phyloP scores from a whole-genome alignment of 345 rosid species.

The Erodium maritimum region DNA sequence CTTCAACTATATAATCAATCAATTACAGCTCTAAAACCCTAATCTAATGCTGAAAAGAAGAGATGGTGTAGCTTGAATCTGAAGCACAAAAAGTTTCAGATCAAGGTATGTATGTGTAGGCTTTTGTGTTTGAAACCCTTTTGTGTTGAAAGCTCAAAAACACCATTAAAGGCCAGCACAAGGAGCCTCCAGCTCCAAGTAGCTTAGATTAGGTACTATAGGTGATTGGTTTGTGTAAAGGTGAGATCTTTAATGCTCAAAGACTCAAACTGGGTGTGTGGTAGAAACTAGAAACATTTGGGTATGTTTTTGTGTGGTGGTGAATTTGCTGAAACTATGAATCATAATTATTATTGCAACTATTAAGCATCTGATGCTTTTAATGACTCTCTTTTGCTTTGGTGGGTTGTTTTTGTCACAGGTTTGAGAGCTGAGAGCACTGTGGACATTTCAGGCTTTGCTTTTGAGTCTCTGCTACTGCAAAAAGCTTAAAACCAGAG shows the following conservation, averaged over 20 bases:
- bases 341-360: not conserved
- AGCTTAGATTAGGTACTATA: not conserved
- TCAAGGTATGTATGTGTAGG: not conserved
- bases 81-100: conserved; percentile 12
- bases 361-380: conserved; percentile 21
- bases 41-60: not conserved
- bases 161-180: not conserved
- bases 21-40: conserved; percentile 4
- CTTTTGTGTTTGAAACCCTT: not conserved
- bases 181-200: not conserved
- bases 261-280: too few relatives aligned
- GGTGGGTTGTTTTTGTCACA: conserved; percentile 22
- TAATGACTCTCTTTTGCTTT: conserved; percentile 7
- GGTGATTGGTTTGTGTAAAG: not conserved
- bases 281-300: not conserved
- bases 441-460: conserved; percentile 47
- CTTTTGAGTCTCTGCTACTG: conserved; percentile 46
- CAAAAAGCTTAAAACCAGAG: conserved; percentile 41
- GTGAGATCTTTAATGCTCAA: not conserved
- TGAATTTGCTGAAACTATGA: not conserved
- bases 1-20: not conserved
- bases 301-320: not conserved
- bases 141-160: not conserved
- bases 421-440: conserved; percentile 22
- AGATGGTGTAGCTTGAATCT: conserved; percentile 16